A percentile compares a stretch with the other conserved stretches of the same genome.
Evolutionary conservation across 2,329 filamentous ascomycete species (phyloP).

Genomic region (Aspergillus proliferans): DNA sequence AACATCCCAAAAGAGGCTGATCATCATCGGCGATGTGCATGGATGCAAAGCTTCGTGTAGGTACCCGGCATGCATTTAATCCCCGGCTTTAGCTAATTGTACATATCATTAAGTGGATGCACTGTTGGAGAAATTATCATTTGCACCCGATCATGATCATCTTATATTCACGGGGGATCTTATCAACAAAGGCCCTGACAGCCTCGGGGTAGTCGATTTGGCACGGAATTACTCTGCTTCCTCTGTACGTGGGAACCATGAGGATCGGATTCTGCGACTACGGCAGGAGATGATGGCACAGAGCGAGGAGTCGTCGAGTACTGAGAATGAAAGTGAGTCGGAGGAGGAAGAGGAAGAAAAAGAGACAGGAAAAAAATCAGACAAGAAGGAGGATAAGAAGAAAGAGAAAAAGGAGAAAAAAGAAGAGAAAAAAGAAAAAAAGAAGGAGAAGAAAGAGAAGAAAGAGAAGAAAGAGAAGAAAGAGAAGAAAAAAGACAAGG

Average conservation of each 20-base stretch:
- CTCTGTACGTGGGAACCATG: constrained; percentile 86
- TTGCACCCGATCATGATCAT: constrained; percentile 60
- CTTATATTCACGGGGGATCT: constrained; percentile 72
- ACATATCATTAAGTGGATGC: constrained; percentile 34
- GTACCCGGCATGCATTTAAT: constrained; percentile 4
- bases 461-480: background rate
- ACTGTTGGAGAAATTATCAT: constrained; percentile 62
- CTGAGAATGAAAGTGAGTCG: constrained; percentile 11
- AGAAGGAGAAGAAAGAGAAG: constrained; percentile 14
- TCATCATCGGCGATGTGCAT: constrained; percentile 89
- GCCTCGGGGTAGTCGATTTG: constrained; percentile 66
- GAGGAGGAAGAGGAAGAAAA: background rate
- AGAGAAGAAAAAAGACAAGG: background rate
- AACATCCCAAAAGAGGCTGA: constrained; percentile 44
- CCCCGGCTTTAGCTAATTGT: background rate
- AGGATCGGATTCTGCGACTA: constrained; percentile 73
- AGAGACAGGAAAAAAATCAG: background rate
- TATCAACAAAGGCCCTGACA: constrained; percentile 82
- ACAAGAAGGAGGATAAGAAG: background rate
- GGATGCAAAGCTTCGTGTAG: constrained; percentile 67
- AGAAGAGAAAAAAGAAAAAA: constrained; percentile 14
- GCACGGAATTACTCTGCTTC: constrained; percentile 68
- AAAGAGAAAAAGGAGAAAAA: background rate
- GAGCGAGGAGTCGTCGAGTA: constrained; percentile 10
- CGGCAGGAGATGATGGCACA: constrained; percentile 42